Conservation (phyloP, 2,329 filamentous ascomycete species). For the Elsinoe arachidis region DNA sequence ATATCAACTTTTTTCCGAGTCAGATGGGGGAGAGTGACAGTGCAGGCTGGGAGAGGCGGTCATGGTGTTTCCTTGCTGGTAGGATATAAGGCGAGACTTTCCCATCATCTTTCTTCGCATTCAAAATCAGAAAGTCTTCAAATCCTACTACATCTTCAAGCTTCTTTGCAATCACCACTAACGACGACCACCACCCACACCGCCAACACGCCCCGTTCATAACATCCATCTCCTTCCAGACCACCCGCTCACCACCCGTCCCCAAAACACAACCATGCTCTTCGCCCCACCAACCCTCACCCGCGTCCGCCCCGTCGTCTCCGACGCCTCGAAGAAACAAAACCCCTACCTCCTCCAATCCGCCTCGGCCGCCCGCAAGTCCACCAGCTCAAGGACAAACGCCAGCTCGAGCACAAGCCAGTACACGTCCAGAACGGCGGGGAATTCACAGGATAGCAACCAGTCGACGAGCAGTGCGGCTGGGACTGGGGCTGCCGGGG, state of each 20-base stretch:
- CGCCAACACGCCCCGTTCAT: no score
- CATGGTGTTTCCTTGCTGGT: not conserved
- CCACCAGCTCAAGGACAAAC: not conserved
- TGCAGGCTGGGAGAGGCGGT: not conserved
- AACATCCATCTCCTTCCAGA: not conserved
- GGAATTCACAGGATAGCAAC: not conserved
- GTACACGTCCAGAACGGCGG: not conserved
- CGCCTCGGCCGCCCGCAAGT: not conserved
- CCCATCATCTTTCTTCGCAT: not conserved
- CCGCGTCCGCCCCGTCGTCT: not conserved
- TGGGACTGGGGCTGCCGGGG: no score
- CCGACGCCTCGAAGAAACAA: not conserved
- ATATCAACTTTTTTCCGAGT: conserved; percentile 1
- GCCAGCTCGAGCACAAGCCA: not conserved
- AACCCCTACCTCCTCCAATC: not conserved
- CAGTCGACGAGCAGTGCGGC: no score
- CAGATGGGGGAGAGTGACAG: not conserved
- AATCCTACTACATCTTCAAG: not conserved
- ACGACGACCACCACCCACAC: not conserved
- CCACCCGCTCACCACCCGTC: not conserved
- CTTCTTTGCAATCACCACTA: not conserved
- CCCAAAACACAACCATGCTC: not conserved
- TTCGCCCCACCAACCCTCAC: not conserved
- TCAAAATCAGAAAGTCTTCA: no score
- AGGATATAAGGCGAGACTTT: not conserved